Evolutionary conservation across 192 early-diverging fungal species (phyloP), one percentile per base, ranked within the genome.

Genomic region (Piromyces sp.): DNA sequence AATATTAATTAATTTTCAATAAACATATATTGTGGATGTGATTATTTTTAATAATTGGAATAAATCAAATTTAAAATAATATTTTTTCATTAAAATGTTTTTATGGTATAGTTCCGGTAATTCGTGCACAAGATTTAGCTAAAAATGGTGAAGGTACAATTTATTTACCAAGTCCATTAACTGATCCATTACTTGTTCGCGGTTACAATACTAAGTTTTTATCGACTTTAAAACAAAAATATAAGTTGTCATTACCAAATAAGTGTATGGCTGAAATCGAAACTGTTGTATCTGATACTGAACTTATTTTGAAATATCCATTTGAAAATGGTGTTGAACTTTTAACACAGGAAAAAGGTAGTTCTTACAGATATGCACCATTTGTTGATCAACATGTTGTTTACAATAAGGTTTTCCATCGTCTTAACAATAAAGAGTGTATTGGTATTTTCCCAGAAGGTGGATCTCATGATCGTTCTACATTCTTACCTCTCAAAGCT

Each of bases 361-460:
- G 90, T 5, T 79, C 87, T 42, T 94, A 89, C 84, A 94, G 93
- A 85, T 88, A 88, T 78, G 83, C 82, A 1, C 91, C 98, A 78
- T 94, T 96, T 83, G 87, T 99, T 81, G 94, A 99, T 84, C 97
- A 98, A 87, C 86, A 88, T 40, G 88, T 90, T 1, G 95, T 98
- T 86, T 98, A 96, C 85, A 86, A 88, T n/a, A 86, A 88, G 16
- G 98, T 99, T 19, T 92, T 94, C 82, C 87, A 92, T 22, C 90
- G 93, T 14, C 84, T 99, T 33, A 90, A 93, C 82, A 85, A 86
- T 37, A 92, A 92, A 80, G 88, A 87, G 30, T 95, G 95, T 84
- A 92, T 99, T 13, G 95, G 96, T 22, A 99, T 99, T 82, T 99
- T 99, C 87, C 98, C 98, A 12, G 98, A 98, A 82, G 97, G 98